Evolutionary conservation across 1,284 basidiomycete genomes (phyloP).

Genomic region (Cutaneotrichosporon sp.): DNA sequence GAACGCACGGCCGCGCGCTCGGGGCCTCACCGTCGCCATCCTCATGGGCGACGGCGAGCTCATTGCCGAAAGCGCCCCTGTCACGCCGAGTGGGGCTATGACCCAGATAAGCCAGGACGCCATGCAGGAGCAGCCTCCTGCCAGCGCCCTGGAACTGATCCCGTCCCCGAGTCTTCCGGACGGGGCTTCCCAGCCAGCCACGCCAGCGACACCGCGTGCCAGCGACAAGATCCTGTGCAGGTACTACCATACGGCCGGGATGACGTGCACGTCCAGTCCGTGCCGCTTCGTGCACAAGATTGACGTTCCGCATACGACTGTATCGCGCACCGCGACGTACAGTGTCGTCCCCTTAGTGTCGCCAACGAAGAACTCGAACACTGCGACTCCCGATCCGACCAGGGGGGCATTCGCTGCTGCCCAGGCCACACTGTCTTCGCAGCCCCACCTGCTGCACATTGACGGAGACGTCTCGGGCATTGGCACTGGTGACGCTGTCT

Average conservation of each 20-base stretch:
- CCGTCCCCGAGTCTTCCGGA: conserved; percentile 21
- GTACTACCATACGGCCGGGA: conserved; percentile 47
- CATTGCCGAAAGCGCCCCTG: conserved; percentile 28
- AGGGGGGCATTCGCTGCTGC: conserved; percentile 39
- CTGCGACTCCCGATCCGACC: conserved; percentile 28
- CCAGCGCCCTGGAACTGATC: conserved; percentile 18
- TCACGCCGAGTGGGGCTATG: conserved; percentile 18
- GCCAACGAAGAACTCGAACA: background rate
- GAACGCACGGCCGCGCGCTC: conserved; percentile 3
- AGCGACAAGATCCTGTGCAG: conserved; percentile 44
- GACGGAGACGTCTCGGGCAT: conserved; percentile 7
- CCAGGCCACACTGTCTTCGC: conserved; percentile 14
- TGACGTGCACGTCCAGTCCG: conserved; percentile 48
- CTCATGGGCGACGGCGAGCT: conserved; percentile 30
- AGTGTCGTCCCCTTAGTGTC: background rate
- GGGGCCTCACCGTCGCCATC: conserved; percentile 40
- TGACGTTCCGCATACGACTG: background rate
- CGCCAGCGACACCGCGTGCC: conserved; percentile 3
- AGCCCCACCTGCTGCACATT: conserved; percentile 1
- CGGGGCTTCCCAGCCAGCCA: background rate
- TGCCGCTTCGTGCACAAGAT: conserved; percentile 48
- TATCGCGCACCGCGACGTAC: background rate
- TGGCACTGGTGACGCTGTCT: conserved; percentile 16
- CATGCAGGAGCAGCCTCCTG: background rate
- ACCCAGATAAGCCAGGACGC: background rate